These are phyloP conservation scores for Chlorella vulgaris DNA, from an alignment of 139 green algal genomes.

Conservation along the genomic window DNA sequence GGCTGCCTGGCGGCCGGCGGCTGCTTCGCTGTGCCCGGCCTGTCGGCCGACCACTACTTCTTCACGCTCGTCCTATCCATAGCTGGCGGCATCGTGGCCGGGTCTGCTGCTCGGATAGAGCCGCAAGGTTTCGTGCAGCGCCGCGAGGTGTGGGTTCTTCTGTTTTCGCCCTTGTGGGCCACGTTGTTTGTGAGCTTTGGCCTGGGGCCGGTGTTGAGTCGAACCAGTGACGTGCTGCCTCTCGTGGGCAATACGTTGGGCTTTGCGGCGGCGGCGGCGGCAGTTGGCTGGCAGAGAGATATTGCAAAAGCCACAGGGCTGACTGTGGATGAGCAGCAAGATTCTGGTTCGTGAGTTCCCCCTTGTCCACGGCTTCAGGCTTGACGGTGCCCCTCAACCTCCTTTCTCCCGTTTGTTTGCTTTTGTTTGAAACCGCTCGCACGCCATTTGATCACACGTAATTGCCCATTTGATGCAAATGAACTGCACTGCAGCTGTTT, in stretches of 20 bases:
- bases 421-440: too few relatives aligned
- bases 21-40: constrained; percentile 65
- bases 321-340: background rate
- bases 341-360: too few relatives aligned
- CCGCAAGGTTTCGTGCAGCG: constrained; percentile 50
- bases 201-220: constrained; percentile 67
- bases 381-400: too few relatives aligned
- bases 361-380: too few relatives aligned
- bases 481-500: too few relatives aligned
- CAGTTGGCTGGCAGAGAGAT: constrained; percentile 38
- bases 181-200: constrained; percentile 80
- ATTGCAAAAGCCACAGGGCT: constrained; percentile 19
- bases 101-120: constrained; percentile 61
- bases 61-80: constrained; percentile 65
- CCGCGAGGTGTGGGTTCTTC: background rate
- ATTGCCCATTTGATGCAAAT: too few relatives aligned
- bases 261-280: constrained; percentile 47
- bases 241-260: constrained; percentile 58
- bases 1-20: constrained; percentile 54
- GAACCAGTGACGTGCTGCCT: constrained; percentile 63
- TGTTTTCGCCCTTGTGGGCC: constrained; percentile 43
- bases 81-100: constrained; percentile 66
- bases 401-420: too few relatives aligned
- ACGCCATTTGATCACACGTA: too few relatives aligned
- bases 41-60: constrained; percentile 72